These are phyloP conservation scores for Penicillium verrucosum DNA, from an alignment of 2,329 filamentous ascomycete species.

Conservation along the genomic window DNA sequence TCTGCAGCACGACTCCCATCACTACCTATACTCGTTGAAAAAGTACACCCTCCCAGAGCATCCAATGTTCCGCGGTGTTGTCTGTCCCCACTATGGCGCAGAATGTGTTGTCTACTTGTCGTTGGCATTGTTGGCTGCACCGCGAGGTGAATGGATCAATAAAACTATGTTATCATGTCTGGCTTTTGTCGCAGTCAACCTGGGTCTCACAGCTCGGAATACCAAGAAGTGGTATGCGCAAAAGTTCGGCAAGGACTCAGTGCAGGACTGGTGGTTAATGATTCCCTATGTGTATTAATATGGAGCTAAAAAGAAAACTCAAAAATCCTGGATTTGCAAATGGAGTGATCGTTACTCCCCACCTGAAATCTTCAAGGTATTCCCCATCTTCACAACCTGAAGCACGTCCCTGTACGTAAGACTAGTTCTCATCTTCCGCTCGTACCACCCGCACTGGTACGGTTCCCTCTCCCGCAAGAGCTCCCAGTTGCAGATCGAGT, in stretches of 20 bases:
- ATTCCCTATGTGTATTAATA: conserved; percentile 54
- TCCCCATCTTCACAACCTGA: conserved; percentile 71
- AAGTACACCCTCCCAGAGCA: conserved; percentile 80
- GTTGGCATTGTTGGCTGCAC: conserved; percentile 72
- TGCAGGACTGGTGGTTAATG: conserved; percentile 69
- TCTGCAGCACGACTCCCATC: conserved; percentile 72
- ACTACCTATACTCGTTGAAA: conserved; percentile 64
- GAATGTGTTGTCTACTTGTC: conserved; percentile 81
- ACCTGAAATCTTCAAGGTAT: conserved; percentile 58
- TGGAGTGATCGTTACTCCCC: conserved; percentile 18
- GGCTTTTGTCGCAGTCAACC: conserved; percentile 72
- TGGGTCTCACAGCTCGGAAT: conserved; percentile 74
- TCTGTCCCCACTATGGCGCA: conserved; percentile 89
- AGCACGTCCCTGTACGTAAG: conserved; percentile 78
- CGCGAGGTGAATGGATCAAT: conserved; percentile 64
- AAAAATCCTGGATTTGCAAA: not conserved
- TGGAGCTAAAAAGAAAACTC: not conserved
- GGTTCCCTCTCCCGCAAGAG: conserved; percentile 46
- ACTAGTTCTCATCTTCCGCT: conserved; percentile 54
- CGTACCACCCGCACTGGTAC: conserved; percentile 43
- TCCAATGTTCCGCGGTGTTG: conserved; percentile 66
- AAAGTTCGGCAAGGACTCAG: conserved; percentile 67
- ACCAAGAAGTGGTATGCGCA: conserved; percentile 75
- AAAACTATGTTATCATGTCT: conserved; percentile 67
- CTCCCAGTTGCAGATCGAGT: conserved; percentile 56